phyloP scores from a whole-genome alignment of 805 yeast species.

The Candida broadrunensis region DNA sequence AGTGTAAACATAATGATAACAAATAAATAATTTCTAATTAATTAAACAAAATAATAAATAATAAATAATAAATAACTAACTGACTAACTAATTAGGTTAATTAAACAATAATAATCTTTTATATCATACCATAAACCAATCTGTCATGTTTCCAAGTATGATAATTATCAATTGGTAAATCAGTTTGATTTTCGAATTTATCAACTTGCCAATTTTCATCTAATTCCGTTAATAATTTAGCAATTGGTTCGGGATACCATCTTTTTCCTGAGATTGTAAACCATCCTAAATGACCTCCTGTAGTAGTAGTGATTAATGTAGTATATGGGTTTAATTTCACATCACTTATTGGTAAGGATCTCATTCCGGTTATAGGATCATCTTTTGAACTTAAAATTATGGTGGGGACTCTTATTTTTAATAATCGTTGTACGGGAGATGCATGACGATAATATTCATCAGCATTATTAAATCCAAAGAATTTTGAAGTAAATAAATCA shows the following conservation, averaged over 20 bases:
- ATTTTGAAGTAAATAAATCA: constrained; percentile 54
- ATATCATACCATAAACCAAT: constrained; percentile 11
- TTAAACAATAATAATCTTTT: too few species aligned
- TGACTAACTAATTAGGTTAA: too few species aligned
- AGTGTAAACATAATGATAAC: too few species aligned
- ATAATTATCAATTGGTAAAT: constrained; percentile 26
- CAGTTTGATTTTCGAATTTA: constrained; percentile 8
- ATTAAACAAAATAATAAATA: too few species aligned
- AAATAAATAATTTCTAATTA: too few species aligned
- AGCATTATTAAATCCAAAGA: constrained; percentile 63
- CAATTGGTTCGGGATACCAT: constrained; percentile 39
- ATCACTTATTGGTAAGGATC: constrained; percentile 50
- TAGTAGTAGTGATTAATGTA: constrained; percentile 52
- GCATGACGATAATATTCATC: constrained; percentile 64
- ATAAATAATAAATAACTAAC: too few species aligned
- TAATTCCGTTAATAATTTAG: constrained; percentile 31
- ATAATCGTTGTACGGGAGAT: constrained; percentile 55
- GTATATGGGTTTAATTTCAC: constrained; percentile 56
- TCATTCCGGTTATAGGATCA: constrained; percentile 62
- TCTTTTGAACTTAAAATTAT: constrained; percentile 59
- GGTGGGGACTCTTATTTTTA: constrained; percentile 58
- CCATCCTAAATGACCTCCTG: constrained; percentile 74
- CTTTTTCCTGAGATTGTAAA: constrained; percentile 28
- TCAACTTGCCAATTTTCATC: constrained; percentile 23
- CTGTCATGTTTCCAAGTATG: constrained; percentile 35